Conservation (phyloP, 805 yeast species). For the Yamadazyma sp. region DNA sequence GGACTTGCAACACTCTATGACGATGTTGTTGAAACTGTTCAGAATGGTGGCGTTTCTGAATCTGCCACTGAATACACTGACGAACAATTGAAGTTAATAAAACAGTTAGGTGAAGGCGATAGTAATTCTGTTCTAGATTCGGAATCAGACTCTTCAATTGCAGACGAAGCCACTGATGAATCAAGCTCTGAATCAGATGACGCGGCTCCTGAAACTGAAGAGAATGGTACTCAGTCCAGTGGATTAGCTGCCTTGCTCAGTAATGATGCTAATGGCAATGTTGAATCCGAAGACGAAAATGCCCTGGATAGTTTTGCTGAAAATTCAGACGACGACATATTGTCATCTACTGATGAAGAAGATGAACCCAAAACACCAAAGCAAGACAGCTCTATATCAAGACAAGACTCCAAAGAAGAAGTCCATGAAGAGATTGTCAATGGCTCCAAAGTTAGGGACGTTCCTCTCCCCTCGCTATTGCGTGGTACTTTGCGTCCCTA, state of each 20-base stretch:
- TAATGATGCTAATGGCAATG: slow-evolving; percentile 15
- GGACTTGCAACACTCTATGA: slow-evolving; percentile 38
- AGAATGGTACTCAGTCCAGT: slow-evolving; percentile 14
- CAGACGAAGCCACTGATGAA: slow-evolving; percentile 6
- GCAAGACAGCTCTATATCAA: neutral
- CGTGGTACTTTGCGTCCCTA: slow-evolving; percentile 85
- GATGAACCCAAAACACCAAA: slow-evolving; percentile 36
- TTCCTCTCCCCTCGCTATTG: slow-evolving; percentile 72
- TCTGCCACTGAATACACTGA: slow-evolving; percentile 28
- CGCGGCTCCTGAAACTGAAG: slow-evolving; percentile 14
- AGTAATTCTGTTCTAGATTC: slow-evolving; percentile 5
- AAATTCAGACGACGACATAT: slow-evolving; percentile 22
- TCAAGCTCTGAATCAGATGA: slow-evolving; percentile 11
- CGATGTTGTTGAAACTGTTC: slow-evolving; percentile 5
- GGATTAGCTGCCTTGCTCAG: slow-evolving; percentile 20
- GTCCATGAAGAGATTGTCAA: slow-evolving; percentile 32
- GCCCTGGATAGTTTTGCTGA: slow-evolving; percentile 15
- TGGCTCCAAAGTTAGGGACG: slow-evolving; percentile 53
- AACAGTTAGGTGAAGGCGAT: slow-evolving; percentile 13
- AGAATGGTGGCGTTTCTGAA: slow-evolving; percentile 18
- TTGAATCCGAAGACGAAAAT: slow-evolving; percentile 20
- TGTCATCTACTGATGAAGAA: slow-evolving; percentile 24
- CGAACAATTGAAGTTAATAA: slow-evolving; percentile 32
- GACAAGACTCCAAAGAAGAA: slow-evolving; percentile 3
- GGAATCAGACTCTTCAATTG: slow-evolving; percentile 16